Percentiles rank a stretch among this genome's conserved stretches.
Conservation (phyloP, 2,329 filamentous ascomycete species). For the Xylariaceae sp. region DNA sequence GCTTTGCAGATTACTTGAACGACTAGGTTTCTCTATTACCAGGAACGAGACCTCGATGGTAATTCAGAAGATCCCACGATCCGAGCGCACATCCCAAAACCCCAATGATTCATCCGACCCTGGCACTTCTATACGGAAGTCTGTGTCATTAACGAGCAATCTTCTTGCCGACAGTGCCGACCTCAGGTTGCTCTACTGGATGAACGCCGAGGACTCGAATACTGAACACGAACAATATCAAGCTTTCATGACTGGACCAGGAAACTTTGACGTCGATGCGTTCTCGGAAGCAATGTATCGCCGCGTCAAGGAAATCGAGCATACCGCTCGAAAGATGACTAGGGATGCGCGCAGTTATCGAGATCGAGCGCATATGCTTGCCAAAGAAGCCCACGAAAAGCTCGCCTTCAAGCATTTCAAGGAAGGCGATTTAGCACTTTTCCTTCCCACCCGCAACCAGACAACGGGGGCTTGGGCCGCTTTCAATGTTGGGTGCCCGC, state of each 20-base stretch:
- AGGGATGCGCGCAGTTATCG: slow-evolving; percentile 85
- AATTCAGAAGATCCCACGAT: slow-evolving; percentile 70
- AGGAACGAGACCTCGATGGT: slow-evolving; percentile 73
- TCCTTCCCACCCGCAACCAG: slow-evolving; percentile 92
- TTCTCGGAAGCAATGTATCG: slow-evolving; percentile 87
- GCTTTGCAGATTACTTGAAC: slow-evolving; percentile 79
- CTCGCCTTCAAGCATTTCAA: slow-evolving; percentile 97
- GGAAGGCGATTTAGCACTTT: slow-evolving; percentile 90
- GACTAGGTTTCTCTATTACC: slow-evolving; percentile 80
- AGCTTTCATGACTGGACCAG: slow-evolving; percentile 72
- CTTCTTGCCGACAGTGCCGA: slow-evolving; percentile 65
- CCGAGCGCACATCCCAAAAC: slow-evolving; percentile 61
- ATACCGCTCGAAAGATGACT: slow-evolving; percentile 90
- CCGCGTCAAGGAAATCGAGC: slow-evolving; percentile 89
- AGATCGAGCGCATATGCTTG: slow-evolving; percentile 78
- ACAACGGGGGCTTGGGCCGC: slow-evolving; percentile 95
- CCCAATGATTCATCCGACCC: slow-evolving; percentile 62
- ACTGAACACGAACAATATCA: slow-evolving; percentile 74
- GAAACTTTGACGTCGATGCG: slow-evolving; percentile 79
- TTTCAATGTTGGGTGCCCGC: slow-evolving; percentile 96
- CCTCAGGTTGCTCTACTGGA: slow-evolving; percentile 80
- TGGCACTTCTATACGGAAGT: slow-evolving; percentile 55
- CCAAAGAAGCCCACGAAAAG: slow-evolving; percentile 90
- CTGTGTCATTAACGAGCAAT: slow-evolving; percentile 55
- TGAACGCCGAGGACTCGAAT: slow-evolving; percentile 66